A percentile compares a stretch with the other conserved stretches of the same genome.
Conservation (phyloP, 768 basidiomycete genomes). For the Termitomyces sp. region DNA sequence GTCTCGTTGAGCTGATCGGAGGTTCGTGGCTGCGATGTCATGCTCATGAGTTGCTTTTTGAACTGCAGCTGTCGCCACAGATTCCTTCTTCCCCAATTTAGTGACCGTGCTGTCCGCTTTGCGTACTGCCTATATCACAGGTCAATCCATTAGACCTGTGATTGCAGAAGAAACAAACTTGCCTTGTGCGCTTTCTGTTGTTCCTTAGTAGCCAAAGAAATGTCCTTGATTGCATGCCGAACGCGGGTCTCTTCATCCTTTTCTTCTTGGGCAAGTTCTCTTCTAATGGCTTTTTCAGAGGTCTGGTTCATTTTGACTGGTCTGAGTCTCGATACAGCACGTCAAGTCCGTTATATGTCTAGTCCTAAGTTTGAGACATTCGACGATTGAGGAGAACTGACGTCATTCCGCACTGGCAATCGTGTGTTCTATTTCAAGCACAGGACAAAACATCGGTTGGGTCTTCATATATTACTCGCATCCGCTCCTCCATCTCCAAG, state of each 20-base stretch:
- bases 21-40: constrained; percentile 37
- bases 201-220: constrained; percentile 51
- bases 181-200: constrained; percentile 55
- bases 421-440: constrained; percentile 7
- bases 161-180: not conserved
- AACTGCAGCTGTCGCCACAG: constrained; percentile 39
- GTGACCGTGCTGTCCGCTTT: constrained; percentile 23
- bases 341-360: constrained; percentile 3
- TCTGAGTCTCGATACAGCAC: not conserved
- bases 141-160: not conserved
- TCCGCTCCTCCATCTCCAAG: constrained; percentile 12
- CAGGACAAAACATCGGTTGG: not conserved
- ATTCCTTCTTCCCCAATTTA: constrained; percentile 52
- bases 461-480: constrained; percentile 5
- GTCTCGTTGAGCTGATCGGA: constrained; percentile 21
- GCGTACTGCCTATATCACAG: constrained; percentile 10
- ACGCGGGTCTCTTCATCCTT: constrained; percentile 50
- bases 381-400: constrained; percentile 1
- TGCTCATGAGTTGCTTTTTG: constrained; percentile 48
- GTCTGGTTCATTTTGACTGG: constrained; percentile 5
- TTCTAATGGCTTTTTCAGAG: constrained; percentile 36
- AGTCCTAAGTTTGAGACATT: constrained; percentile 11
- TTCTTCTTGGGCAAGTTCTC: constrained; percentile 45
- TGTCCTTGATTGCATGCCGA: constrained; percentile 53
- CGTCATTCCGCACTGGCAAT: constrained; percentile 10